Base-by-base conservation (phyloP, 768 basidiomycete species). In the Hortiboletus flavorubellus region DNA sequence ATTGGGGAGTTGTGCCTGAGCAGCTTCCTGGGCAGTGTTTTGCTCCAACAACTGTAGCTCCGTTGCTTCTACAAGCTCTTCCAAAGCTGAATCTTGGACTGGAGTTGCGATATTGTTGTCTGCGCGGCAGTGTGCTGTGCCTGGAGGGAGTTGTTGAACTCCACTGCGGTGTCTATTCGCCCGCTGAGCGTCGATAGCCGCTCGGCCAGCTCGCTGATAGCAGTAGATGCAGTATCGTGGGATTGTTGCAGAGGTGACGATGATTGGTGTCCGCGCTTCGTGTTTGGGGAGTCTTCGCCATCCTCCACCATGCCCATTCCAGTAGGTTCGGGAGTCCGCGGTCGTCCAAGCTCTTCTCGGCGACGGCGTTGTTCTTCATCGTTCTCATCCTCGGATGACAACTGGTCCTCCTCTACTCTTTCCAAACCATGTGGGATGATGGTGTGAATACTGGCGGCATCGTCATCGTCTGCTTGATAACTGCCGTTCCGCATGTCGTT, bases 261-360 rank as follows among this genome's bases (percentile, higher is more conserved):
- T 1, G 65, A 34, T 9, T 51, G 59, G 40, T 60, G 63, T 30
- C 62, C 61, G 14, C 49, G 48, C 42, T 62, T 69, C 33, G 62
- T 48, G 18, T 53, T 49, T 1, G 68, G 60, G n/a, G 61, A 65
- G 37, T 74, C 70, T 8, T 82, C 76, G 45, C 80, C 76, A 35
- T 76, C 78, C 48, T 68, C 79, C 45, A 67, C 65, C 72, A 81
- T 78, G 38, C 80, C 80, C 73, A 80, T 80, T 46, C 75, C 76
- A 11, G 81, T 83, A 5, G 91, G 92, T 65, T 93, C 92, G 0
- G 91, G 92, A 7, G 93, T 94, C 8, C 80, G 76, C 4, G 91
- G 91, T 40, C 90, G 78, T 2, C 85, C 87, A 21, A 86, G 73
- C 60, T 84, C 85, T 43, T 80, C 78, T 44, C 77, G 73, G 53